These are phyloP conservation scores for Aureobasidium sp. DNA, from an alignment of 2,329 filamentous ascomycete species.

Conservation along the genomic window DNA sequence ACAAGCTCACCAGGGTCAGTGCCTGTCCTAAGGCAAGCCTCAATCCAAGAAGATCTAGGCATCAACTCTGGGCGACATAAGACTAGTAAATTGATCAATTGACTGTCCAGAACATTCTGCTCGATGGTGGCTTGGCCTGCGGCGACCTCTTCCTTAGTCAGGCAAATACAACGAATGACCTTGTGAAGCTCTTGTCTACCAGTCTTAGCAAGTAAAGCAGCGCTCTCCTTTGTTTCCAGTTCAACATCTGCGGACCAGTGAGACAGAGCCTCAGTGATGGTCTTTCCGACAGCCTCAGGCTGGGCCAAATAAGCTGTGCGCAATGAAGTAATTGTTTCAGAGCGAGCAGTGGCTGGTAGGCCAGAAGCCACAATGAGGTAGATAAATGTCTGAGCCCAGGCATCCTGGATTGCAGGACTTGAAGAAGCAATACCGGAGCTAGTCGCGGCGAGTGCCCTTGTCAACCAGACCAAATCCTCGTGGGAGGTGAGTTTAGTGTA, in stretches of 20 bases:
- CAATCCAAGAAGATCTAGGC: slow-evolving; percentile 77
- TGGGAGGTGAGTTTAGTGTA: slow-evolving; percentile 69
- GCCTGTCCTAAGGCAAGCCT: slow-evolving; percentile 68
- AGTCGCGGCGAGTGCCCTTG: slow-evolving; percentile 54
- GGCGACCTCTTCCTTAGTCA: slow-evolving; percentile 44
- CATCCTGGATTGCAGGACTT: slow-evolving; percentile 43
- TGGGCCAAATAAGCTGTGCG: slow-evolving; percentile 56
- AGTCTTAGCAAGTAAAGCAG: slow-evolving; percentile 57
- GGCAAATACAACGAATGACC: slow-evolving; percentile 55
- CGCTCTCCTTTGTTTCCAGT: slow-evolving; percentile 67
- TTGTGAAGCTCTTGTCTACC: slow-evolving; percentile 56
- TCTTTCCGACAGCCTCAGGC: slow-evolving; percentile 50
- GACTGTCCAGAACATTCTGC: slow-evolving; percentile 49
- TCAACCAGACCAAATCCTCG: slow-evolving; percentile 72
- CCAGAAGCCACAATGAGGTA: slow-evolving; percentile 60
- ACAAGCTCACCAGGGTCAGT: slow-evolving; percentile 77
- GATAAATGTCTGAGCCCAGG: slow-evolving; percentile 82
- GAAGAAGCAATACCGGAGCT: slow-evolving; percentile 13
- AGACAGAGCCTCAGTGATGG: slow-evolving; percentile 69
- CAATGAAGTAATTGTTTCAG: slow-evolving; percentile 54
- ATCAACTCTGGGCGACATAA: slow-evolving; percentile 72
- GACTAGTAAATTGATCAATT: slow-evolving; percentile 70
- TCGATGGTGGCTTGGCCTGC: slow-evolving; percentile 38
- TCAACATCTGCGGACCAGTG: slow-evolving; percentile 64
- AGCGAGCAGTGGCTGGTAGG: slow-evolving; percentile 55